Evolutionary conservation across 2,329 filamentous ascomycete genomes (phyloP).

Genomic region (Fusarium aywerte): DNA sequence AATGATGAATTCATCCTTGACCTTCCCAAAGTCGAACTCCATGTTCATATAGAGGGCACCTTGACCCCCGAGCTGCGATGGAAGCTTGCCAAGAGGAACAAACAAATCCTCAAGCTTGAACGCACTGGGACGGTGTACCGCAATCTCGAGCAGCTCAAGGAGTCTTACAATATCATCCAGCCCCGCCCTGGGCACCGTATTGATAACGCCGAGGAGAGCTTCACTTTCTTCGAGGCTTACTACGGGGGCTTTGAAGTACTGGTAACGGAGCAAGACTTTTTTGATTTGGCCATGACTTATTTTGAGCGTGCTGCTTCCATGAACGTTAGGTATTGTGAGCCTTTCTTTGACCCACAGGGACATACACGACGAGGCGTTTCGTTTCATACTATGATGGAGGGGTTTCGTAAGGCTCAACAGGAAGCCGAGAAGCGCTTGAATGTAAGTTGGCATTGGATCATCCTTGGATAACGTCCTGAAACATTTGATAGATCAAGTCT

Average conservation of each 20-base stretch:
- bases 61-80: constrained; percentile 75
- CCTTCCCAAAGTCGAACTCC: constrained; percentile 32
- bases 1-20: constrained; percentile 17
- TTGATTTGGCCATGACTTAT: constrained; percentile 76
- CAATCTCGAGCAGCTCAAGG: constrained; percentile 20
- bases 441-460: fast-evolving
- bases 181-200: constrained; percentile 42
- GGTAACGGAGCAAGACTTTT: constrained; percentile 71
- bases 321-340: constrained; percentile 75
- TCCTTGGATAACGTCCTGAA: not conserved
- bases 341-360: constrained; percentile 83
- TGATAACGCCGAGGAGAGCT: constrained; percentile 29
- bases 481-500: constrained; percentile 47
- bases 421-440: constrained; percentile 57
- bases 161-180: constrained; percentile 39
- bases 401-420: constrained; percentile 67
- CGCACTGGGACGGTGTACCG: constrained; percentile 11
- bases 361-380: constrained; percentile 71
- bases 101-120: constrained; percentile 54
- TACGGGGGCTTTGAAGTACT: constrained; percentile 80
- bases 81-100: constrained; percentile 71
- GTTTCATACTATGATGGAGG: constrained; percentile 70
- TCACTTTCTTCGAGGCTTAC: constrained; percentile 76
- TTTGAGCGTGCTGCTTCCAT: constrained; percentile 71
- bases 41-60: constrained; percentile 77